phyloP scores from a whole-genome alignment of 2,329 filamentous ascomycete species.

The Trichoderma guizhouense region DNA sequence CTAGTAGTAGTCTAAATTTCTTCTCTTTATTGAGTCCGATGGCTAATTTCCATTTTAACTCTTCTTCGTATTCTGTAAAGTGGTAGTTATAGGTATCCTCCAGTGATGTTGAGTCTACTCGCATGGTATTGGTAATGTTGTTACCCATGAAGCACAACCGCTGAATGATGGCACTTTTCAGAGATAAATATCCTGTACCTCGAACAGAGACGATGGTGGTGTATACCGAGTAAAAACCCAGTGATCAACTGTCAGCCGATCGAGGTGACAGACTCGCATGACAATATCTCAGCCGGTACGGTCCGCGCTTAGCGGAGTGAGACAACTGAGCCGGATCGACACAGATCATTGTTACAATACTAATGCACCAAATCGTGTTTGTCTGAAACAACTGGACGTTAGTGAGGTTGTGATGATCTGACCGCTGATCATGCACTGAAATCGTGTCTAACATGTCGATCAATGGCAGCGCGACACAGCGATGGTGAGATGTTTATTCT shows the following conservation, averaged over 20 bases:
- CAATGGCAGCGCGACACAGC: background rate
- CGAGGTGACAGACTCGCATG: background rate
- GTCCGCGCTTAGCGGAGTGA: background rate
- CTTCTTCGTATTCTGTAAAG: background rate
- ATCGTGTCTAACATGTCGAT: background rate
- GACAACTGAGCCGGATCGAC: background rate
- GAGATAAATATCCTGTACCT: background rate
- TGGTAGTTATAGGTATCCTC: background rate
- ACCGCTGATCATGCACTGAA: background rate
- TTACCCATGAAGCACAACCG: background rate
- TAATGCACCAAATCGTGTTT: background rate
- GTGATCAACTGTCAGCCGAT: background rate
- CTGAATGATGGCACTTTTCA: background rate
- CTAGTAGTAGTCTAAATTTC: background rate
- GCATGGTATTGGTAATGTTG: background rate
- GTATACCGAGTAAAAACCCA: too few species aligned
- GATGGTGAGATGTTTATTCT: background rate
- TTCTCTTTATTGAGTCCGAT: background rate
- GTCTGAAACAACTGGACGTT: background rate
- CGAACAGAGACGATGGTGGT: background rate
- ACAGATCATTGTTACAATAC: background rate
- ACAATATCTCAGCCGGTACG: background rate
- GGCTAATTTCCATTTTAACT: background rate
- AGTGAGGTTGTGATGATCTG: background rate
- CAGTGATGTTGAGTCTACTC: background rate